Percentiles rank a stretch among this genome's conserved stretches.
Evolutionary conservation across 2,329 filamentous ascomycete genomes (phyloP).

Genomic region (Beauveria scarabaeidicola): DNA sequence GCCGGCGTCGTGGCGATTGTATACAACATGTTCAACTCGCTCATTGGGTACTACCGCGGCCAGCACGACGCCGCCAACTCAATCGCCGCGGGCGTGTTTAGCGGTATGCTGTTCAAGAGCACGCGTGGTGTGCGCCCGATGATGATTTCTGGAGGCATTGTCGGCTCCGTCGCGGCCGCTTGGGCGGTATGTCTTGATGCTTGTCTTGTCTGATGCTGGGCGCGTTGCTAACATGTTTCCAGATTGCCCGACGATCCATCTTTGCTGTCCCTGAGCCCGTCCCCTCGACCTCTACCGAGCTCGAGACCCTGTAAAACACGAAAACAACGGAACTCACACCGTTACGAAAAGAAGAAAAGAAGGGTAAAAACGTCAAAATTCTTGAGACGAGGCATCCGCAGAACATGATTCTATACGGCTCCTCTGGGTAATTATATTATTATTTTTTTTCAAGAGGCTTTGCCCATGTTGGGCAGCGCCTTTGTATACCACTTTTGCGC

Average conservation of each 20-base stretch:
- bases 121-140: conserved; percentile 84
- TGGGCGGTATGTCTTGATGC: conserved; percentile 69
- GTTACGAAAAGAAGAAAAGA: neutral
- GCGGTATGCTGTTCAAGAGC: conserved; percentile 94
- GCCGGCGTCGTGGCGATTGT: conserved; percentile 92
- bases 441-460: neutral
- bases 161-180: conserved; percentile 71
- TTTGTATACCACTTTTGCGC: conserved; percentile 5
- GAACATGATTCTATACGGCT: neutral
- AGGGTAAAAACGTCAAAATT: neutral
- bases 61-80: conserved; percentile 90
- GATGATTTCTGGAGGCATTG: conserved; percentile 87
- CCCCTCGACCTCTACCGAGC: conserved; percentile 12
- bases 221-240: neutral
- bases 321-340: neutral
- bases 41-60: conserved; percentile 68
- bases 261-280: conserved; percentile 29
- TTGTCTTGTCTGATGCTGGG: conserved; percentile 3
- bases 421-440: neutral
- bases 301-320: conserved; percentile 10
- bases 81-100: conserved; percentile 73
- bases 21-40: conserved; percentile 89
- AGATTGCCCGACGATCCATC: conserved; percentile 34
- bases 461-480: neutral
- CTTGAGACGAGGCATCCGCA: neutral